Conservation (phyloP, 805 yeast genomes). For the Wickerhamiella dianesei region DNA sequence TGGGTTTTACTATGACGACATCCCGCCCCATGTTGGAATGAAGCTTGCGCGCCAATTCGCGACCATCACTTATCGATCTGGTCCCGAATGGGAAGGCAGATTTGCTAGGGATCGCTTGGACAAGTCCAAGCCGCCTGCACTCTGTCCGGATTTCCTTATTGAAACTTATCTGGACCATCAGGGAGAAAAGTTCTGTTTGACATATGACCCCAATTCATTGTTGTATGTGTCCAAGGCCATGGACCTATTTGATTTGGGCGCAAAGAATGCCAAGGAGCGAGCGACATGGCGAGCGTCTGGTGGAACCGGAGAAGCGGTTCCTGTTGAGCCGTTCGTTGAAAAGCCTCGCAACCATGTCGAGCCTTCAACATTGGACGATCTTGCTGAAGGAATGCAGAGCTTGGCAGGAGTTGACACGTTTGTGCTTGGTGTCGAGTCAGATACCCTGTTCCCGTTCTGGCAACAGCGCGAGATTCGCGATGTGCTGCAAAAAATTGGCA, state of each 20-base stretch:
- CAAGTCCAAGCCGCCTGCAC: conserved; percentile 63
- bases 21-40: conserved; percentile 94
- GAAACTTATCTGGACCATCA: conserved; percentile 91
- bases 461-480: conserved; percentile 75
- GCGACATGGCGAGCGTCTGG: conserved; percentile 1
- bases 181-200: conserved; percentile 84
- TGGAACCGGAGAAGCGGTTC: conserved; percentile 25
- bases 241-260: conserved; percentile 81
- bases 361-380: conserved; percentile 35
- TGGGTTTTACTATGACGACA: conserved; percentile 63
- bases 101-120: conserved; percentile 83
- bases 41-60: conserved; percentile 88
- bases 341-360: conserved; percentile 29
- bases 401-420: conserved; percentile 53
- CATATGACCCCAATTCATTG: conserved; percentile 82
- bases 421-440: conserved; percentile 87
- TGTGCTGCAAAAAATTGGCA: conserved; percentile 29
- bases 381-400: conserved; percentile 49
- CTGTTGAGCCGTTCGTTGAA: conserved; percentile 41
- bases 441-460: conserved; percentile 85
- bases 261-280: conserved; percentile 9
- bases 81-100: conserved; percentile 93
- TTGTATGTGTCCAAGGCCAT: conserved; percentile 82
- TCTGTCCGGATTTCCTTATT: conserved; percentile 85
- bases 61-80: conserved; percentile 84